Base-by-base conservation (phyloP, 1,284 basidiomycete species). In the Puccinia polysora region DNA sequence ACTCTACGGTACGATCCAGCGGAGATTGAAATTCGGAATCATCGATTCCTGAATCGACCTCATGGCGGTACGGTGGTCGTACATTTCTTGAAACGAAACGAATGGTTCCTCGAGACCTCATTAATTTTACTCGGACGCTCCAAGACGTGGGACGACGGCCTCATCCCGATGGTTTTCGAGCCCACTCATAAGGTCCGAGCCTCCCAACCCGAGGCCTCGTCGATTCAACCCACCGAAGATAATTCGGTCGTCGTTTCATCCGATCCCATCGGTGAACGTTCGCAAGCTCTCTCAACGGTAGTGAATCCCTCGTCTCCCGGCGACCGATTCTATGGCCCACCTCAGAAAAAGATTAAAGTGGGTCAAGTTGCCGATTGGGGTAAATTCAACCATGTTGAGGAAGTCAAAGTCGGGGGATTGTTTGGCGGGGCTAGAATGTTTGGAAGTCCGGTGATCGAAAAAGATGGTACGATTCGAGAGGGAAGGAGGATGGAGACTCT, bases 31-130 rank as follows among this genome's bases (percentile, higher is more conserved):
- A 34, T 73, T 28, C 50, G 70, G 18, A 30, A 65, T n/a, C 32
- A 45, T 20, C 36, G 70, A n/a, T 73, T 73, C 38, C 40, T 64
- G 18, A 34, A 62, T 47, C 45, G 60, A 8, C 76, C 76, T 4
- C 74, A 81, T 60, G 95, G 95, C 1, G 95, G 95, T 3, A 98
- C 95, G 0, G 85, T 95, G 52, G 89, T 93, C 28, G 92, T 98
- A 53, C 95, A 98, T 81, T 97, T 90, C 79, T 88, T 97, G 82
- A 98, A 97, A 85, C 89, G 91, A 80, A 87, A 91, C 76, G 88
- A 90, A 81, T 98, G 94, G 95, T 97, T 91, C 81, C 81, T 91
- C 75, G 95, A 98, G 82, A 91, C 95, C 0, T 89, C 91, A 15
- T 81, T 93, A 18, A 92, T 91, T 23, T 81, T 97, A 23, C 82